A percentile compares a stretch with the other conserved stretches of the same genome.
phyloP scores from a whole-genome alignment of 148 eudicot genomes.

The Camellia lanceoleosa region DNA sequence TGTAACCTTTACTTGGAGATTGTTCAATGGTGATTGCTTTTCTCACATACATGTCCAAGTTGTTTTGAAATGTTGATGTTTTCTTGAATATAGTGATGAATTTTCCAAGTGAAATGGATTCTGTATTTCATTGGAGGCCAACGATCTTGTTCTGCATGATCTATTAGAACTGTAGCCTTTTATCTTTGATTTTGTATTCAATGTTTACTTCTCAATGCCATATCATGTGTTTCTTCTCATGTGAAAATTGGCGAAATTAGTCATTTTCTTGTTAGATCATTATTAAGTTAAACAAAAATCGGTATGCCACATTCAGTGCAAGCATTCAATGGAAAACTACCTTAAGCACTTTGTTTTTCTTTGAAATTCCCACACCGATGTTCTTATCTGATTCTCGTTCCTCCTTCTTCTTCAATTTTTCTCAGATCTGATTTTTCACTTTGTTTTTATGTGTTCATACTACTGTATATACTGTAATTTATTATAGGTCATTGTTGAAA shows the following conservation, averaged over 20 bases:
- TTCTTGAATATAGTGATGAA: neutral
- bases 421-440: too few relatives aligned
- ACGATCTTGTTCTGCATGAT: neutral
- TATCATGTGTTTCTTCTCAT: neutral
- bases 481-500: too few relatives aligned
- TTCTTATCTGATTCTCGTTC: too few relatives aligned
- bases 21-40: constrained; percentile 10
- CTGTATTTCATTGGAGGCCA: neutral
- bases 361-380: too few relatives aligned
- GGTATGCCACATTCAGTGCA: neutral
- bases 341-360: too few relatives aligned
- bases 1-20: constrained; percentile 11
- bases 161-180: neutral
- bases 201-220: neutral
- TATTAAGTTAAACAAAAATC: neutral
- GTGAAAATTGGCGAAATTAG: neutral
- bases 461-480: too few relatives aligned
- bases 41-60: neutral
- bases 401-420: too few relatives aligned
- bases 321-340: neutral
- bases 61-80: neutral
- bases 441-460: too few relatives aligned
- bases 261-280: neutral
- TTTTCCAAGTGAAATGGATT: neutral
- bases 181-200: neutral